phyloP scores from a whole-genome alignment of 1,284 basidiomycete genomes.

The Boletus chippewaensis region DNA sequence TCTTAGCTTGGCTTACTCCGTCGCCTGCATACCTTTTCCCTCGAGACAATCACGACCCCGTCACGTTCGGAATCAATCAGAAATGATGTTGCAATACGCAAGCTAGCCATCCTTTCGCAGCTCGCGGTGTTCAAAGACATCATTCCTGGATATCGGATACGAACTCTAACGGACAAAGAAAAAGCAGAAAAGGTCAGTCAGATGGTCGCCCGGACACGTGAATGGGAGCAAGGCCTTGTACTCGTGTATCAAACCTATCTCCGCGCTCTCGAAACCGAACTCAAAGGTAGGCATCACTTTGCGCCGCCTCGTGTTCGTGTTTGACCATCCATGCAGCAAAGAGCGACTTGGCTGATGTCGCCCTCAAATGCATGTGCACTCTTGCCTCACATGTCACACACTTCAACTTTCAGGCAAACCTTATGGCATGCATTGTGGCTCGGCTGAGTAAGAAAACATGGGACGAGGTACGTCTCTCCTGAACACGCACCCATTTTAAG shows the following conservation, averaged over 20 bases:
- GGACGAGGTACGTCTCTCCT: conserved; percentile 60
- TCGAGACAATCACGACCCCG: conserved; percentile 61
- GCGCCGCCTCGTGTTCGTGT: conserved; percentile 17
- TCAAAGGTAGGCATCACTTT: conserved; percentile 61
- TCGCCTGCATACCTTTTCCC: conserved; percentile 80
- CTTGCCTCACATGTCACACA: conserved; percentile 81
- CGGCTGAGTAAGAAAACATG: conserved; percentile 81
- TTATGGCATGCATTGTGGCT: conserved; percentile 84
- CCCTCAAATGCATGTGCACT: conserved; percentile 83
- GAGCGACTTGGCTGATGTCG: conserved; percentile 63
- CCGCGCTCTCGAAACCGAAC: conserved; percentile 75
- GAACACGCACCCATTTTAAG: conserved; percentile 5
- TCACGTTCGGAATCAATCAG: conserved; percentile 59
- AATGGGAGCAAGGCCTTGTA: conserved; percentile 97
- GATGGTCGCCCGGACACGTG: conserved; percentile 83
- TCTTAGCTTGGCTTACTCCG: conserved; percentile 76
- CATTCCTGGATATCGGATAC: conserved; percentile 87
- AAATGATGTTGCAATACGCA: conserved; percentile 82
- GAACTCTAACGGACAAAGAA: conserved; percentile 84
- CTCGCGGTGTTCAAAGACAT: conserved; percentile 95
- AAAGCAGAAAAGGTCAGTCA: conserved; percentile 93
- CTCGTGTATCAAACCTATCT: conserved; percentile 86
- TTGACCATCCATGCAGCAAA: conserved; percentile 46
- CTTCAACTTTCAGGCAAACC: conserved; percentile 95
- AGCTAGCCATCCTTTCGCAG: conserved; percentile 85